A percentile compares a stretch with the other conserved stretches of the same genome.
phyloP scores from a whole-genome alignment of 1,284 basidiomycete genomes.

The Pisolithus thermaeus region DNA sequence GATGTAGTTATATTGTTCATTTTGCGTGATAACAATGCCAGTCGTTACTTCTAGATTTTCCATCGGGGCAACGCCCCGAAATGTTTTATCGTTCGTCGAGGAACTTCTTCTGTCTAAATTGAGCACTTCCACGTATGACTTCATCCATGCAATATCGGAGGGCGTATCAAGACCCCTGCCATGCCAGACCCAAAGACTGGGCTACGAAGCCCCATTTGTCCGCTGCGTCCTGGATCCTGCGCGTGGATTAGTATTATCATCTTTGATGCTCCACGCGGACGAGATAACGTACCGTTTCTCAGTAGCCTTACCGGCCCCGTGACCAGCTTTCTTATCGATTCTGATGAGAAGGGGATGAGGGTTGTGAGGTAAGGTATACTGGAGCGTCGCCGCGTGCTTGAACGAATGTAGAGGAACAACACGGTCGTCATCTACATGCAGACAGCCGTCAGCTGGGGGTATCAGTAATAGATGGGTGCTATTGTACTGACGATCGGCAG shows the following conservation, averaged over 20 bases:
- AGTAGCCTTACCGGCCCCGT: constrained; percentile 76
- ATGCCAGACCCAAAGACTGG: constrained; percentile 53
- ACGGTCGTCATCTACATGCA: constrained; percentile 65
- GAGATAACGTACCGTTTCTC: constrained; percentile 50
- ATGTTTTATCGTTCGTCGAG: not conserved
- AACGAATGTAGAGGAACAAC: constrained; percentile 80
- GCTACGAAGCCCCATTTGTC: constrained; percentile 75
- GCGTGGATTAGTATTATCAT: not conserved
- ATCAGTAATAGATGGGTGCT: not conserved
- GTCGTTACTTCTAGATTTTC: not conserved
- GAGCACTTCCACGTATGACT: too few species aligned
- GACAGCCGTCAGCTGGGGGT: not conserved
- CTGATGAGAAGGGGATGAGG: constrained; percentile 67
- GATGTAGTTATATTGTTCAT: too few species aligned
- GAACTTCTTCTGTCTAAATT: not conserved
- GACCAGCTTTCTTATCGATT: constrained; percentile 75
- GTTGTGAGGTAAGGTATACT: constrained; percentile 58
- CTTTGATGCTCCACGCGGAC: not conserved
- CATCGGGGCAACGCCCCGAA: not conserved
- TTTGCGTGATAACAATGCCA: too few species aligned
- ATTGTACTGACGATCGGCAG: constrained; percentile 64
- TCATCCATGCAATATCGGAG: not conserved
- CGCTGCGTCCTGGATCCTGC: constrained; percentile 66
- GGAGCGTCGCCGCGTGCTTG: constrained; percentile 72
- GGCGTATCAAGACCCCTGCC: constrained; percentile 19